Base-by-base conservation (phyloP, 345 rosid genomes). In the Adansonia digitata region DNA sequence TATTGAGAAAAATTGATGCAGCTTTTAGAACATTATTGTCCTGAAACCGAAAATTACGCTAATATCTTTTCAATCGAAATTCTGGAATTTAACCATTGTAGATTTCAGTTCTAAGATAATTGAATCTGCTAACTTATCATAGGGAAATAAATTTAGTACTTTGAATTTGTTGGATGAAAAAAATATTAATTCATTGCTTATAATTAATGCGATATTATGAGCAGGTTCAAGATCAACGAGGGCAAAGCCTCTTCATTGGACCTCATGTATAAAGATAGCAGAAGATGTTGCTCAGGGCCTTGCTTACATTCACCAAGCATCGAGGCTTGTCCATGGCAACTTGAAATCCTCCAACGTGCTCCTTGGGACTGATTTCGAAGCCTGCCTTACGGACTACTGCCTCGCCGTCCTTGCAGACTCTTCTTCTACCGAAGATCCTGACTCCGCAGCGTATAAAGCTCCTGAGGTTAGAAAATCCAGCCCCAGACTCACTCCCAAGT, bases 211-310 rank as follows among this genome's bases (percentile, higher is more conserved):
- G 2, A 57, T 27, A 42, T 27, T 43, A 45, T 74, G 77, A 63
- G 74, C 85, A 94, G 98, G 97, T 79, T 92, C 97, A 56, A 85
- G 97, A 88, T 86, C 97, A 0, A 80, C 87, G 15, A 86, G 93
- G 78, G 93, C 97, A 34, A 95, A 89, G 81, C 98, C 98, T 45
- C 90, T 93, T 63, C 98, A 93, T 61, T 95, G 98, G 98, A 91
- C 99, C 46, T 95, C 99, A 26, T 92, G 98, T 82, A 83, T 95
- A 64, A 95, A 95, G 83, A 93, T 95, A 77, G 96, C 98, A n/a
- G 99, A 93, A 78, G 99, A 93, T 82, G 96, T 90, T 60, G 96
- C 93, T 7, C 93, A 88, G 73, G 97, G 97, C 35, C 93, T 93
- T 24, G 87, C 88, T n/a, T 89, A 90, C 84, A 88, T 93, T 73